Percentiles rank a stretch among this genome's conserved stretches.
phyloP scores from a whole-genome alignment of 805 yeast species.

The Candida sakaeoensis region DNA sequence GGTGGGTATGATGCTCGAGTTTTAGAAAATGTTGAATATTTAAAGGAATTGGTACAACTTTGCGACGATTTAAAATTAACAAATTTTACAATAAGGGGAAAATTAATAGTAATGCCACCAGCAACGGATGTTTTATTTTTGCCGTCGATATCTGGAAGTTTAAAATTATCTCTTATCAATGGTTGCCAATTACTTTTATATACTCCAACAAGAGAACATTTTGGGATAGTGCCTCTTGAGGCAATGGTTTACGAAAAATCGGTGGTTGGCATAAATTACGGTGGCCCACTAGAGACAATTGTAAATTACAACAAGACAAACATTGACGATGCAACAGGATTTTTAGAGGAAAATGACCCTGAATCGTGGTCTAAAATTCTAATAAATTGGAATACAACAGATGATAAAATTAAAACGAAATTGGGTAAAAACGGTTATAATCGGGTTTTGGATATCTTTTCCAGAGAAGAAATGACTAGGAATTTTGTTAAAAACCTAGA shows the following conservation, averaged over 20 bases:
- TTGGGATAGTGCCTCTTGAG: conserved; percentile 96
- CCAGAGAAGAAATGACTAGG: conserved; percentile 43
- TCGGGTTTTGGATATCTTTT: conserved; percentile 38
- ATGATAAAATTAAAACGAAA: conserved; percentile 14
- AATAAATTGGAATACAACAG: conserved; percentile 28
- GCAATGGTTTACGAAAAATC: conserved; percentile 84
- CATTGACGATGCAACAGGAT: conserved; percentile 54
- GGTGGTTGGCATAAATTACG: conserved; percentile 80
- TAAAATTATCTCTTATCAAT: conserved; percentile 60
- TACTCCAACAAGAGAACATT: conserved; percentile 91
- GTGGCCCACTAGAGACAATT: conserved; percentile 90
- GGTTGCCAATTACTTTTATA: conserved; percentile 63
- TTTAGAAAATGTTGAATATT: conserved; percentile 68
- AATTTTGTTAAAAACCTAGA: conserved; percentile 21
- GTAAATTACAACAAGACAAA: conserved; percentile 29
- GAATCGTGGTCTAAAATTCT: conserved; percentile 52
- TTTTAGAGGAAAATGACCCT: conserved; percentile 47
- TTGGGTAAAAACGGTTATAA: conserved; percentile 34
- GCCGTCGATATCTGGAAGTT: conserved; percentile 69
- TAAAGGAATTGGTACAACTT: conserved; percentile 53
- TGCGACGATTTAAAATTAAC: conserved; percentile 44
- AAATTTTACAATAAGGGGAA: conserved; percentile 43
- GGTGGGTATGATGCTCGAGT: conserved; percentile 89
- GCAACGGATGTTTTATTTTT: conserved; percentile 60
- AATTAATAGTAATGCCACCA: conserved; percentile 30